Base-by-base conservation (phyloP, 192 early-diverging fungal species). In the Coemansia sp. region DNA sequence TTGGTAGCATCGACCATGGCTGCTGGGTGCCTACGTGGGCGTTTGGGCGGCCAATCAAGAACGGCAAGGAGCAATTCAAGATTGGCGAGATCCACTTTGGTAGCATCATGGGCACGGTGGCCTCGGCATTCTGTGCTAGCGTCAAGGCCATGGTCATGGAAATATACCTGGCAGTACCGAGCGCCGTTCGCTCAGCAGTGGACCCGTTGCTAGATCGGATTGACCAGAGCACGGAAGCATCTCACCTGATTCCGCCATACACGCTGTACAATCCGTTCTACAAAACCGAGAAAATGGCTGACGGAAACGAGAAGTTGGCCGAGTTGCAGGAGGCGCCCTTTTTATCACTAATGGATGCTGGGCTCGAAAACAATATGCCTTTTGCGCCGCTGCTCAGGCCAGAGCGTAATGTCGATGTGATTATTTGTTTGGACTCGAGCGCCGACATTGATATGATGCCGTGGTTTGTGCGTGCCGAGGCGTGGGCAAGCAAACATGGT, bases 11-110 rank as follows among this genome's bases (percentile, higher is more conserved):
- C 24, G 90, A 93, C 49, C 68, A 83, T 4, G 65, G 67, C 64
- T 84, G 82, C 10, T 93, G 85, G 85, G 60, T 90, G 9, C 87
- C 90, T 8, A 81, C 80, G 4, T 93, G 85, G 85, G 72, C 84
- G 19, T 85, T 91, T 63, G 90, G 90, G 25, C 64, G 90, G 19
- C 78, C 66, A 4, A 91, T 91, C 67, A 72, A 74, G 11, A 54
- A 70, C 17, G 87, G 87, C 22, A 78, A 77, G 24, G 81, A 70
- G 37, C 42, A 82, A n/a, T 78, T 82, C 11, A 72, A 62, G 27
- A 23, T 80, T 11, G 87, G 88, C 15, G 90, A 93, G 69, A 79
- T 78, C 11, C 80, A 80, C 41, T 60, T 90, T 37, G 78, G 82
- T 3, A 78, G 81, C 35, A 64, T 87, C 25, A 52, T 93, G 30